Evolutionary conservation across 2,329 filamentous ascomycete genomes (phyloP).

Genomic region (Penicillium freii): DNA sequence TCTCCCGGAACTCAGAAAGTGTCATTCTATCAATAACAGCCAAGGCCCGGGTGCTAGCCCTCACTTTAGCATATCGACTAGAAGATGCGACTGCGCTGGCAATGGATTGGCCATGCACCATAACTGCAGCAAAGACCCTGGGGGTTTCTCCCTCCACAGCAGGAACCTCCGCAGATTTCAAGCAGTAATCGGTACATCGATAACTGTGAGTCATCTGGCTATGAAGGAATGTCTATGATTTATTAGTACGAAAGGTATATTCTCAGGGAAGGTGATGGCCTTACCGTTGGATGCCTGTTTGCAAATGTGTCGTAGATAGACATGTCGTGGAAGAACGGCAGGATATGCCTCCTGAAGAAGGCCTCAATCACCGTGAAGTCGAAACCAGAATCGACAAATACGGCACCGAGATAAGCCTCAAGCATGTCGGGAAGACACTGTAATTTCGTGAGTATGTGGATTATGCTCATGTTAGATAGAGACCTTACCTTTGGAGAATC

Average conservation of each 20-base stretch:
- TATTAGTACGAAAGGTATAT: not conserved
- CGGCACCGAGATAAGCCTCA: constrained; percentile 82
- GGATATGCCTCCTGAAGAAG: constrained; percentile 76
- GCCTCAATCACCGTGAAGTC: constrained; percentile 68
- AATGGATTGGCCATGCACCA: constrained; percentile 72
- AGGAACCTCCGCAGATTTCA: constrained; percentile 49
- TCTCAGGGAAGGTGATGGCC: not conserved
- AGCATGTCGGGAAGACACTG: constrained; percentile 75
- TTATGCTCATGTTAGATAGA: not conserved
- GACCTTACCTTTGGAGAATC: constrained; percentile 44
- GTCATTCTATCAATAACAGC: constrained; percentile 49
- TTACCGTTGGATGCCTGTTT: constrained; percentile 73
- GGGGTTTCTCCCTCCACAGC: constrained; percentile 46
- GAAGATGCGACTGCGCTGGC: constrained; percentile 62
- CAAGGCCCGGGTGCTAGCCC: constrained; percentile 44
- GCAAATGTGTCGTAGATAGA: constrained; percentile 81
- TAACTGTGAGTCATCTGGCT: constrained; percentile 64
- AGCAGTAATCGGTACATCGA: constrained; percentile 60
- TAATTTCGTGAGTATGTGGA: not conserved
- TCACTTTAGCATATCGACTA: constrained; percentile 69
- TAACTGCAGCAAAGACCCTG: constrained; percentile 65
- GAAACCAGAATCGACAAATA: constrained; percentile 87
- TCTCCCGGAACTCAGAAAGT: constrained; percentile 58
- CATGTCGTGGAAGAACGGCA: constrained; percentile 82
- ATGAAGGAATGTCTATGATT: constrained; percentile 60